Conservation (phyloP, 352 stramenopile species). For the Pythium phragmiticola region DNA sequence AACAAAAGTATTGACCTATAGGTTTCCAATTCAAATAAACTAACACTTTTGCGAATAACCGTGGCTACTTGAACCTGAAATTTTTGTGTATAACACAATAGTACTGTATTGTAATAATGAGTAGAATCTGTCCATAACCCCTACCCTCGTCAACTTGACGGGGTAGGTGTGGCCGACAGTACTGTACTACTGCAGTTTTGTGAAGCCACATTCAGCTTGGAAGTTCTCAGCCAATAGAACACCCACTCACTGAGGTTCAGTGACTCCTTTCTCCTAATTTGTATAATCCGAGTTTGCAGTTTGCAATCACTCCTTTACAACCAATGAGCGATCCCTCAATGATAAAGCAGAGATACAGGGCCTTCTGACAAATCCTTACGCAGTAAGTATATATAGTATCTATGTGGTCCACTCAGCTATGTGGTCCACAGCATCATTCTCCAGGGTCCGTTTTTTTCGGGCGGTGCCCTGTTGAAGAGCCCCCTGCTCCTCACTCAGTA, state of each 20-base stretch:
- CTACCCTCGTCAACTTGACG: too few relatives aligned
- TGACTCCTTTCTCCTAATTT: too few relatives aligned
- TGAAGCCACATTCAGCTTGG: too few relatives aligned
- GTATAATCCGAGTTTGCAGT: too few relatives aligned
- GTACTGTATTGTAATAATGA: too few relatives aligned
- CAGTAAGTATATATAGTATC: not conserved
- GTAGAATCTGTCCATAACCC: too few relatives aligned
- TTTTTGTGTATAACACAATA: not conserved
- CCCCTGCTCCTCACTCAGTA: not conserved
- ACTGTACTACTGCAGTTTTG: too few relatives aligned
- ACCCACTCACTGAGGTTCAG: too few relatives aligned
- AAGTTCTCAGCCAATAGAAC: too few relatives aligned
- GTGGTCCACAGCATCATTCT: conserved; percentile 3
- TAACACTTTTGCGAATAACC: not conserved
- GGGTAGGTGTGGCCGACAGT: too few relatives aligned
- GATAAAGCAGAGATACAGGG: not conserved
- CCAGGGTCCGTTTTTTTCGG: conserved; percentile 7
- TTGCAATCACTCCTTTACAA: too few relatives aligned
- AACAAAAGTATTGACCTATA: not conserved
- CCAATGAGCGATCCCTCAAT: not conserved
- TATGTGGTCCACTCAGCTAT: not conserved
- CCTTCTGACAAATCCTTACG: not conserved
- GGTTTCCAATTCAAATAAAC: not conserved
- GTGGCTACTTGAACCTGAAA: not conserved
- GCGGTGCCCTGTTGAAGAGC: not conserved